Evolutionary conservation across 164 flowering plant species (phyloP).

Genomic region (Pachysandra terminalis): DNA sequence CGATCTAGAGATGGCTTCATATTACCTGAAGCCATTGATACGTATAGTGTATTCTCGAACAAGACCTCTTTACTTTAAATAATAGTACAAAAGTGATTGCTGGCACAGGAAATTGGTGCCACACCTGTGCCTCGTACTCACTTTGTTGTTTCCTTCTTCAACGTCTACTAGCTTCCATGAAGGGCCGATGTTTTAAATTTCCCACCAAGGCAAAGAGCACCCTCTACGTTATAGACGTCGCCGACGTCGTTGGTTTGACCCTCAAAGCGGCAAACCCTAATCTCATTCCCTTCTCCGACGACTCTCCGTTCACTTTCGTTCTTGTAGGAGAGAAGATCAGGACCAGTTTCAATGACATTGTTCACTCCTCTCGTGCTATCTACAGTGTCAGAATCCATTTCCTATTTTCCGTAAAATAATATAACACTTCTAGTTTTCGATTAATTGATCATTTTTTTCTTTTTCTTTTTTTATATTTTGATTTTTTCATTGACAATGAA

Average conservation of each 20-base stretch:
- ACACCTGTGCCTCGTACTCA: too few species aligned
- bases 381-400: constrained; percentile 41
- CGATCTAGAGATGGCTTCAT: too few species aligned
- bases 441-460: not conserved
- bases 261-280: constrained; percentile 27
- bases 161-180: not conserved
- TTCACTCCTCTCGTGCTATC: constrained; percentile 77
- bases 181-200: constrained; percentile 26
- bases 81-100: too few species aligned
- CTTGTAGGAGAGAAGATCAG: constrained; percentile 18
- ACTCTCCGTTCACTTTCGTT: constrained; percentile 9
- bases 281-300: constrained; percentile 13
- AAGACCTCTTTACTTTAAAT: too few species aligned
- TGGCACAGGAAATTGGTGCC: too few species aligned
- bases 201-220: constrained; percentile 37
- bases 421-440: not conserved
- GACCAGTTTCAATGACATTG: constrained; percentile 35
- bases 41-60: too few species aligned
- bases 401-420: not conserved
- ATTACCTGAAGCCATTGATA: too few species aligned
- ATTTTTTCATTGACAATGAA: not conserved
- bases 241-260: constrained; percentile 30
- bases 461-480: too few species aligned
- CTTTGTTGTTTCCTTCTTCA: not conserved
- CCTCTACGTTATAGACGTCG: constrained; percentile 32